A percentile compares a stretch with the other conserved stretches of the same genome.
Evolutionary conservation across 2,329 filamentous ascomycete species (phyloP).

Genomic region (Microdochium trichocladiopsis): DNA sequence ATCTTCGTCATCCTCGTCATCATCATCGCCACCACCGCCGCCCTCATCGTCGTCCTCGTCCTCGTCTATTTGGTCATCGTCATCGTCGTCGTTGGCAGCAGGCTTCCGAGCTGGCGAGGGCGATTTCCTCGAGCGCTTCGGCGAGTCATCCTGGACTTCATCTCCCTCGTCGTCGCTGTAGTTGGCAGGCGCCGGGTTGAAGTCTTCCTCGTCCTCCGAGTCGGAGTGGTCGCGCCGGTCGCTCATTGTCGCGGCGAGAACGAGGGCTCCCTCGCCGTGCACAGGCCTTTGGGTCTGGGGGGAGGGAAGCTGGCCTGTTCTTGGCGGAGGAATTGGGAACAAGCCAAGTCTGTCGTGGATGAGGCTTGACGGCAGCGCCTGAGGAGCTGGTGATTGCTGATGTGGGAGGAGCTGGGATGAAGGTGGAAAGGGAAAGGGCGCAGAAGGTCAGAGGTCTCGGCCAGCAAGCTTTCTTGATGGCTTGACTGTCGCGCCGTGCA

Average conservation of each 20-base stretch:
- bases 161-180: slow-evolving; percentile 64
- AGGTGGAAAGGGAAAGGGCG: neutral
- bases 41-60: slow-evolving; percentile 37
- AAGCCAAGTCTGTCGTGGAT: slow-evolving; percentile 1
- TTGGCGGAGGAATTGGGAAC: slow-evolving; percentile 5
- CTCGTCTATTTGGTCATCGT: slow-evolving; percentile 38
- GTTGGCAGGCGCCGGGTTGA: slow-evolving; percentile 75
- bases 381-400: neutral
- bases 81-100: slow-evolving; percentile 16
- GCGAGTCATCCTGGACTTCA: slow-evolving; percentile 8
- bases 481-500: slow-evolving; percentile 5
- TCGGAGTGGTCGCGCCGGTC: slow-evolving; percentile 41
- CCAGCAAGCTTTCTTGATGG: slow-evolving; percentile 9
- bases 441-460: slow-evolving; percentile 2
- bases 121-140: slow-evolving; percentile 6
- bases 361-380: neutral
- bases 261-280: neutral
- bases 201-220: slow-evolving; percentile 76
- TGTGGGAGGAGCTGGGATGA: slow-evolving; percentile 1
- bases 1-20: slow-evolving; percentile 59
- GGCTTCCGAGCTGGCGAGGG: slow-evolving; percentile 7
- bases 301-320: no score
- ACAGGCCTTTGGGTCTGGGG: no score
- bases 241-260: slow-evolving; percentile 30
- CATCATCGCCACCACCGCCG: slow-evolving; percentile 43